These are phyloP conservation scores for Roridomyces roridus DNA, from an alignment of 768 basidiomycete species.

Conservation along the genomic window DNA sequence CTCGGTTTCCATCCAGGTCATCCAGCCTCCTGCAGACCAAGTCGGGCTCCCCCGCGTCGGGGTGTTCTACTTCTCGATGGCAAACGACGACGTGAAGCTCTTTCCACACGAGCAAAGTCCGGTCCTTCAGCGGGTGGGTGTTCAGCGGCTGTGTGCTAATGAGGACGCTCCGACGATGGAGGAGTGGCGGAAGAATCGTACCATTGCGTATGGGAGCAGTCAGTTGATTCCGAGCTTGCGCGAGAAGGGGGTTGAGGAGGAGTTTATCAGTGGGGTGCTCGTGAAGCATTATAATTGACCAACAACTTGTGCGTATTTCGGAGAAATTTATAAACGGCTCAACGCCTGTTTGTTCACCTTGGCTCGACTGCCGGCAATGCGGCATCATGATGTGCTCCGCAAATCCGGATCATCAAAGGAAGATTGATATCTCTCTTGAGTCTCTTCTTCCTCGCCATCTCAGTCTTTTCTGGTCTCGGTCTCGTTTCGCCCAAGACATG, in stretches of 20 bases:
- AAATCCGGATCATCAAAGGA: too few relatives aligned
- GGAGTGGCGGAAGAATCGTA: slow-evolving; percentile 46
- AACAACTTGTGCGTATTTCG: too few relatives aligned
- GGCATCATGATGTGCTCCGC: too few relatives aligned
- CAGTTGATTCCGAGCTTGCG: slow-evolving; percentile 33
- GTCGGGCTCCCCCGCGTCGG: slow-evolving; percentile 49
- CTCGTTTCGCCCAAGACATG: too few relatives aligned
- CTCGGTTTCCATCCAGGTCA: slow-evolving; percentile 39
- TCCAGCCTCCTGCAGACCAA: slow-evolving; percentile 56
- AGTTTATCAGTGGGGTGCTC: slow-evolving; percentile 49
- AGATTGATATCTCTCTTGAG: too few relatives aligned
- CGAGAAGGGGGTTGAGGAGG: slow-evolving; percentile 51
- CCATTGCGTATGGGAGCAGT: slow-evolving; percentile 46
- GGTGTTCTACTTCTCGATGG: slow-evolving; percentile 52
- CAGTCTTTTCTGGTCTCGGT: too few relatives aligned
- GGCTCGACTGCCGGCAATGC: too few relatives aligned
- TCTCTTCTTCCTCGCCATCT: too few relatives aligned
- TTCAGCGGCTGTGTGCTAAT: slow-evolving; percentile 39
- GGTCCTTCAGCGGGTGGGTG: slow-evolving; percentile 44
- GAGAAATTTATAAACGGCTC: too few relatives aligned
- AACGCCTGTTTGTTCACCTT: too few relatives aligned
- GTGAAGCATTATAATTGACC: slow-evolving; percentile 56
- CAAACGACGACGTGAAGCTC: slow-evolving; percentile 51
- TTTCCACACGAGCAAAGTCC: slow-evolving; percentile 47
- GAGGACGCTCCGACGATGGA: slow-evolving; percentile 48